Base-by-base conservation (phyloP, 2,329 filamentous ascomycete species). In the Ophiostoma fasciatum region DNA sequence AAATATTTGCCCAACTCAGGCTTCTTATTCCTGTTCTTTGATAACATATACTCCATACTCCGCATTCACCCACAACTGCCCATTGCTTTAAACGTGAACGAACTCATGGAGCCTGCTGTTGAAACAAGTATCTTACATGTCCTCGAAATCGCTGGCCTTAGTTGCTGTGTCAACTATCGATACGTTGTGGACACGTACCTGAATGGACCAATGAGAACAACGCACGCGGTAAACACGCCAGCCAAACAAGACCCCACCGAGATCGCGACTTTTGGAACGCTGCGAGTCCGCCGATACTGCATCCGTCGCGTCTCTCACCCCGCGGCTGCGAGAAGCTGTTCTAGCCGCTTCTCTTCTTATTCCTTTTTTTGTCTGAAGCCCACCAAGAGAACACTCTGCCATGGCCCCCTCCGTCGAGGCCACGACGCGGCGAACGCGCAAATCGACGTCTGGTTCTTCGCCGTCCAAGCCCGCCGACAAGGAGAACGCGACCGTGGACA, bases 401-500 rank as follows among this genome's bases (percentile, higher is more conserved):
- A 66, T 64, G 59, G 52, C 61, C 39, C 47, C 52, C 17, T 50
- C 51, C 34, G 49, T 56, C 37, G 64, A 69, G 45, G 48, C 55
- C 31, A 70, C 68, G 28, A 66, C 64, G 45, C 64, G 72, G 47
- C 64, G 71, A 36, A 57, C 71, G 48, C 74, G 81, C 52, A 82
- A 82, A 54, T 87, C 82, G n/a, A 73, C 82, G 41, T 77, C 74
- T 14, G 54, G 54, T 51, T 72, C 63, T 46, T 72, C 56, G 49
- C 70, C 57, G 55, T 64, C 50, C 48, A 71, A 61, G 55, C 57
- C 60, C 26, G 58, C 66, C 44, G 78, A 83, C 49, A 85, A 84
- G 56, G 83, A 92, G 53, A 92, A 92, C 64, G 68, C 71, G 51
- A 82, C 78, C 4, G 60, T 77, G 29, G 77, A 83, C 46, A 55